Evolutionary conservation across 202 grass and related monocot species (phyloP).

Genomic region (Saccharum hybrid): DNA sequence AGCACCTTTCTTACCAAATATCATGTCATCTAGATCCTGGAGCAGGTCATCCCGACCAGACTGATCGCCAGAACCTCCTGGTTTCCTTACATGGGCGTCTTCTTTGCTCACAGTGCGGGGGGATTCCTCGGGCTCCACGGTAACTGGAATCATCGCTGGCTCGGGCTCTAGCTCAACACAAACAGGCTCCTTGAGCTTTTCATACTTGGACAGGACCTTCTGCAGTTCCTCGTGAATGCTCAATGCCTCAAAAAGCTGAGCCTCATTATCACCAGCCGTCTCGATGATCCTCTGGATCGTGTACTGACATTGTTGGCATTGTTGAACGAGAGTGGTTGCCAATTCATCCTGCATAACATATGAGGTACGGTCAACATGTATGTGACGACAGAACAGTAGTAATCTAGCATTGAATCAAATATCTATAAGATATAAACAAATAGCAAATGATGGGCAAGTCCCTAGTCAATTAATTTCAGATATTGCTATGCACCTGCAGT

Average conservation of each 20-base stretch:
- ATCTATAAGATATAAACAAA: neutral
- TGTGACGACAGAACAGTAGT: neutral
- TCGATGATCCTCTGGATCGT: slow-evolving; percentile 82
- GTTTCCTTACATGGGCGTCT: slow-evolving; percentile 46
- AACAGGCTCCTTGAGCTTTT: slow-evolving; percentile 69
- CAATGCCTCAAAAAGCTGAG: slow-evolving; percentile 80
- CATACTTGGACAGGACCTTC: slow-evolving; percentile 75
- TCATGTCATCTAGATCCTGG: slow-evolving; percentile 65
- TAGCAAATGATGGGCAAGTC: neutral
- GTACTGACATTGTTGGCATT: slow-evolving; percentile 77
- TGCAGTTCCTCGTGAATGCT: slow-evolving; percentile 79
- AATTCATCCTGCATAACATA: slow-evolving; percentile 77
- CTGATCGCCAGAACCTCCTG: slow-evolving; percentile 20
- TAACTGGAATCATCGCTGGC: slow-evolving; percentile 78
- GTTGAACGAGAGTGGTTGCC: slow-evolving; percentile 74
- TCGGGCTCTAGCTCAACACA: slow-evolving; percentile 55
- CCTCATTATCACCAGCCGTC: slow-evolving; percentile 63
- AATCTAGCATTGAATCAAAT: neutral
- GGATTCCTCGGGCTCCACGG: slow-evolving; percentile 72
- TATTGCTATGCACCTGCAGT: neutral
- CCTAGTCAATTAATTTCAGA: neutral
- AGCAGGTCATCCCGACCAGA: slow-evolving; percentile 56
- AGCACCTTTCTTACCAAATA: slow-evolving; percentile 62
- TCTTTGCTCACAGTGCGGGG: slow-evolving; percentile 42
- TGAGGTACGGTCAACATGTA: slow-evolving; percentile 20